Evolutionary conservation across 306 rosid species (phyloP), one percentile per base, ranked within the genome.

Genomic region (Cotoneaster glaucophyllus): DNA sequence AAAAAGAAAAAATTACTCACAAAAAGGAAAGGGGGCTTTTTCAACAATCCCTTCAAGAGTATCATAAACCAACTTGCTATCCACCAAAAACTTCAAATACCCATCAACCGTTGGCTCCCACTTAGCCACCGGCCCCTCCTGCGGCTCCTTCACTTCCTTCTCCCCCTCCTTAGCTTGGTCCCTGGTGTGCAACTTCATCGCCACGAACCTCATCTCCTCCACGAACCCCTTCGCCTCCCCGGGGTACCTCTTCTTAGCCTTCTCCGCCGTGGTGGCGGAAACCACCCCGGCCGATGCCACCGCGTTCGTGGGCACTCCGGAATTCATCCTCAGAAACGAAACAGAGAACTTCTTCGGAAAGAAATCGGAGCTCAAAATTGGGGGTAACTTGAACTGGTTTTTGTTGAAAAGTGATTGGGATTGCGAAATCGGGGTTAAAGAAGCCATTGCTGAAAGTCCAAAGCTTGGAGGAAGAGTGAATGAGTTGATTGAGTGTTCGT

Each of bases 171-270:
- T 89, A 0, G 98, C 97, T n/a, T 96, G 99, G 37, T 93, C 99
- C 65, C 67, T 92, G 1, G 99, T 90, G 19, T 96, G 99, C 79
- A 92, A 62, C 82, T 86, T 96, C 99, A 96, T 96, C 1, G 99
- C 99, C 74, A 96, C 99, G 45, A 96, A 96, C 82, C 99, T 93
- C 99, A 96, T 96, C 91, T 96, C 99, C 84, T 96, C 99, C 81
- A 96, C 99, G 41, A 96, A 92, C 69, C 99, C 99, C 81, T 96
- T 95, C 0, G 91, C 59, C 79, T 92, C 99, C 1, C 97, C 99
- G 0, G 98, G 98, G 82, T 93, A 88, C 22, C 93, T 78, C 87
- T 89, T 92, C 79, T 85, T 82, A 37, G 85, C 78, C 84, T 77
- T 90, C 91, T 92, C 97, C 3, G 96, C 91, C 75, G 91, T 86